These are phyloP conservation scores for Sporobolomyces phaffii DNA, from an alignment of 768 basidiomycete genomes.

Conservation along the genomic window DNA sequence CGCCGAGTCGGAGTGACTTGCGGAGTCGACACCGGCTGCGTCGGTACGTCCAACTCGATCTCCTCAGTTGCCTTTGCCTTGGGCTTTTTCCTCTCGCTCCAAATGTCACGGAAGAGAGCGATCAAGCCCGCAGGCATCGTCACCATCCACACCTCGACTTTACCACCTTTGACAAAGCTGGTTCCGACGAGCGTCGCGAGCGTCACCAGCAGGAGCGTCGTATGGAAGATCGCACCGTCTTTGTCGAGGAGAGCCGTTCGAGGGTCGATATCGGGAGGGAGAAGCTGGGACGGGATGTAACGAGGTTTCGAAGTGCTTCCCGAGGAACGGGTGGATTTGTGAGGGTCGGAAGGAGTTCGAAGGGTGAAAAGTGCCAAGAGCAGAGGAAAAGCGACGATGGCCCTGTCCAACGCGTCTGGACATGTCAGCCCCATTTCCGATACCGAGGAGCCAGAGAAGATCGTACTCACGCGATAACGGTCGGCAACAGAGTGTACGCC, in stretches of 20 bases:
- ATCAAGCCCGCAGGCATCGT: slow-evolving; percentile 69
- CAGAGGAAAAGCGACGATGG: slow-evolving; percentile 55
- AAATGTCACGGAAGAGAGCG: slow-evolving; percentile 64
- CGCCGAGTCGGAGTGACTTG: neutral
- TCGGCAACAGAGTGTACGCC: slow-evolving; percentile 58
- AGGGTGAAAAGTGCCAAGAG: slow-evolving; percentile 43
- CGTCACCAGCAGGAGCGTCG: slow-evolving; percentile 59
- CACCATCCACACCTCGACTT: slow-evolving; percentile 72
- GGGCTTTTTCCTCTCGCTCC: slow-evolving; percentile 25
- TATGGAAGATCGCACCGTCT: slow-evolving; percentile 66
- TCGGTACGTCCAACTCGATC: slow-evolving; percentile 21
- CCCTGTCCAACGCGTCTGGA: slow-evolving; percentile 41
- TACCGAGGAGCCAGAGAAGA: too few species aligned
- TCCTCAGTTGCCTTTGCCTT: neutral
- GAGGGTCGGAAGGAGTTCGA: slow-evolving; percentile 48
- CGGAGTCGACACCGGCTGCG: neutral
- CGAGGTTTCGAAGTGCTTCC: neutral
- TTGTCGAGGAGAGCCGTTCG: slow-evolving; percentile 66
- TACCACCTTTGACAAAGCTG: slow-evolving; percentile 50
- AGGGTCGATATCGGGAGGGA: slow-evolving; percentile 48
- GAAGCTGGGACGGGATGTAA: slow-evolving; percentile 37
- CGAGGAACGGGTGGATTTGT: slow-evolving; percentile 3
- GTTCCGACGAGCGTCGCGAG: slow-evolving; percentile 69
- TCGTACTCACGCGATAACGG: slow-evolving; percentile 55
- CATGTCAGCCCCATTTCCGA: slow-evolving; percentile 59